Base-by-base conservation (phyloP, 495 filamentous ascomycete species). In the Xylaria flabelliformis region DNA sequence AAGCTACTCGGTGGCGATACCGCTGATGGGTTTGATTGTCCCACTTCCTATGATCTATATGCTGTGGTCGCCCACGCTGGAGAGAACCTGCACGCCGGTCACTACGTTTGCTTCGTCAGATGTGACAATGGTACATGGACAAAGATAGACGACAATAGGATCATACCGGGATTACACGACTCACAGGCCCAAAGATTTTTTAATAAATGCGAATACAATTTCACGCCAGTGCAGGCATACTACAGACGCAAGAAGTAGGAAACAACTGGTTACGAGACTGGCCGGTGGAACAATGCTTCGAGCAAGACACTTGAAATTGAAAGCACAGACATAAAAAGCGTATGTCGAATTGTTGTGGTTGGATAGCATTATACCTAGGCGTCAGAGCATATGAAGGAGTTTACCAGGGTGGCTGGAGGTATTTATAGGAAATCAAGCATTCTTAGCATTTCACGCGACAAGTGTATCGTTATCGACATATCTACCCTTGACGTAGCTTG, bases 11-110 rank as follows among this genome's bases (percentile, higher is more conserved):
- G 53, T 21, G 42, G 63, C 32, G 39, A 66, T 5, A 24, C 51
- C 3, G 62, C 8, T n/a, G 13, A 51, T 17, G 26, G 67, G 69
- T 36, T 74, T 29, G 8, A 66, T 17, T 73, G 73, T 3, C 66
- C 72, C 17, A 78, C 83, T 65, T 21, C 62, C 1, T 88, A 87
- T 72, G 80, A 85, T 32, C 81, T 82, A 56, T 86, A 83, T 74
- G 84, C 80, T 44, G 81, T 87, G n/a, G 80, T 79, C 44, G 62
- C 79, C 53, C 84, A 86, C 56, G 56, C 69, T 46, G 80, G 81
- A 15, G 13, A 46, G 0, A 65, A 19, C 0, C 69, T 80, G 19
- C 73, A 72, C 13, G 59, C 72, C 15, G 86, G 86, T 1, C 86
- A 88, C 65, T 88, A 87, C 74, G 80, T 76, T 62, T 65, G 76